Base-by-base conservation (phyloP, 345 rosid genomes). In the Psidium friedrichsthalianum region DNA sequence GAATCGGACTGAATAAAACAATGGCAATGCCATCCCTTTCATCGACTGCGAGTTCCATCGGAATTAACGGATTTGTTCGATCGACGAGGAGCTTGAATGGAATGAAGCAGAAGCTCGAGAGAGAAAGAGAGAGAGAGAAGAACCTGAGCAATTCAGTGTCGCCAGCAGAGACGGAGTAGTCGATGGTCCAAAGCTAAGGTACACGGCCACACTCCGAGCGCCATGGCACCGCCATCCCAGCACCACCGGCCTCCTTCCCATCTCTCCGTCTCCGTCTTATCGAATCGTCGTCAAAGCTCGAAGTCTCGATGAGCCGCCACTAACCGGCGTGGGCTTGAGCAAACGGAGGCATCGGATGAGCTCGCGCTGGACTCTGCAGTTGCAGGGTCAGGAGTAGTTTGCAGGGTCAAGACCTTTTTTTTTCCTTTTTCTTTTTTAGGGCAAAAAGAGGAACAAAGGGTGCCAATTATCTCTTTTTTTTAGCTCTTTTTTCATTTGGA, bases 121-220 rank as follows among this genome's bases (percentile, higher is more conserved):
- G 3, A 5, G 59, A 47, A 2, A 5, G 59, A 42, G 5, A 8
- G 53, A 32, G 42, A 40, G 78, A 16, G 24, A n/a, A 61, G 58
- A 80, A 95, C 98, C 98, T 95, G 84, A 95, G 42, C 87, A 92
- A 85, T 49, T 95, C 95, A 15, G 95, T 74, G 83, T 95, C 98
- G 56, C 84, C 91, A 27, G 95, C 89, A 21, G 98, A 93, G 84
- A 93, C 86, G 82, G 92, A 89, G 87, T 94, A 94, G 84, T 95
- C 98, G 83, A 94, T 92, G 0, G 94, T 86, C 98, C 98, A 95
- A 2, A 95, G 98, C 91, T 91, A 53, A 94, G 86, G 87, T 95
- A 95, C 82, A 95, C 90, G 44, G 92, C 94, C 82, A 91, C 82
- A 91, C 54, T 6, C 96, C 98, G 54, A 95, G 89, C 82, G 92